These are phyloP conservation scores for Fusarium temperatum DNA, from an alignment of 2,329 filamentous ascomycete species.

Conservation along the genomic window DNA sequence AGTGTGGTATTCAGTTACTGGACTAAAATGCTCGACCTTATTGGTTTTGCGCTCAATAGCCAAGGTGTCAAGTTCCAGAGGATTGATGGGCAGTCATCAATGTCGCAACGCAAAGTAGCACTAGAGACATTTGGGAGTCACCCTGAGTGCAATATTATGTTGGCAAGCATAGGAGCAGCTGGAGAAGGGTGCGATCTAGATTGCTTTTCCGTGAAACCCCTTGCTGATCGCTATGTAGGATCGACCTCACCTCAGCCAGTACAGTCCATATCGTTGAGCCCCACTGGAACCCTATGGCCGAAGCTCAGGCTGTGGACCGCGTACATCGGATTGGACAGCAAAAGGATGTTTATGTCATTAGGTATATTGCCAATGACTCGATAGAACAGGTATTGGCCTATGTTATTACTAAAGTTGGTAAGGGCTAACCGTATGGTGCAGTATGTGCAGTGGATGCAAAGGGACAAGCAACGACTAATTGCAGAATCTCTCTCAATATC, in stretches of 20 bases:
- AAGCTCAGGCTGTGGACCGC: neutral
- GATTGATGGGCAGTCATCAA: neutral
- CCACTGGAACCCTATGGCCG: too few relatives aligned
- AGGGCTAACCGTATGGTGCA: neutral
- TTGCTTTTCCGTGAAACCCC: too few relatives aligned
- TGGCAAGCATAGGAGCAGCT: too few relatives aligned
- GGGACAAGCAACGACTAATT: neutral
- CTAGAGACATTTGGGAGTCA: neutral
- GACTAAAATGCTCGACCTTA: neutral
- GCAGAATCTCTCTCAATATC: neutral
- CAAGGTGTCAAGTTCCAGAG: neutral
- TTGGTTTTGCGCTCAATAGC: neutral
- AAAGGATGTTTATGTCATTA: neutral
- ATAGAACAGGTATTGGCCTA: neutral
- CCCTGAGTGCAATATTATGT: too few relatives aligned
- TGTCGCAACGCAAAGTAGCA: neutral
- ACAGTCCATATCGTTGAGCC: too few relatives aligned
- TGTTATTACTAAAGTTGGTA: accelerated
- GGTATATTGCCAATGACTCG: neutral
- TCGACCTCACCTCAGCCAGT: too few relatives aligned
- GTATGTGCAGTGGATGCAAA: neutral
- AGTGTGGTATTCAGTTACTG: neutral
- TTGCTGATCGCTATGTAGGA: too few relatives aligned
- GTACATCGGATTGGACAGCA: neutral
- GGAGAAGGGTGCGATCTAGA: too few relatives aligned